phyloP scores from a whole-genome alignment of 129 eudicot species.

The Flaveria bidentis region DNA sequence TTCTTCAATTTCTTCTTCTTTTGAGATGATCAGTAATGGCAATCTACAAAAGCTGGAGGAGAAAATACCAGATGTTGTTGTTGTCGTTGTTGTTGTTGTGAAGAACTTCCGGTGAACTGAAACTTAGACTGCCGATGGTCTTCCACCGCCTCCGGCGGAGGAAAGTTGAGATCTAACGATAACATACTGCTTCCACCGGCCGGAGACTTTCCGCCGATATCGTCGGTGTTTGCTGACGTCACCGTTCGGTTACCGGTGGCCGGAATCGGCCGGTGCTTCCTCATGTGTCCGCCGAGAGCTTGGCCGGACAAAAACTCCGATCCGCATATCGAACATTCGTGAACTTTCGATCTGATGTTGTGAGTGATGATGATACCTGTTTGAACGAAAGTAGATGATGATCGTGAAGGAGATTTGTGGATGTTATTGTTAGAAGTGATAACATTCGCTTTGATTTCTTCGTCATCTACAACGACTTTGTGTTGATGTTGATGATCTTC shows the following conservation, averaged over 20 bases:
- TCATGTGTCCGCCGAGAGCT: constrained; percentile 95
- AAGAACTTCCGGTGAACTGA: constrained; percentile 29
- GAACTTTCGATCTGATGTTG: constrained; percentile 38
- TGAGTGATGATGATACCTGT: not conserved
- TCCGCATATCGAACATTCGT: constrained; percentile 84
- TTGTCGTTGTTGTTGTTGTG: constrained; percentile 23
- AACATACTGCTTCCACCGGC: constrained; percentile 31
- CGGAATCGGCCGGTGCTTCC: constrained; percentile 60
- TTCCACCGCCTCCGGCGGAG: constrained; percentile 54
- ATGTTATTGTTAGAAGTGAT: constrained; percentile 6
- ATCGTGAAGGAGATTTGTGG: too few relatives aligned
- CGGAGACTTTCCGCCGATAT: constrained; percentile 10
- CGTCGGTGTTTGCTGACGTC: constrained; percentile 1
- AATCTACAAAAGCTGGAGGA: constrained; percentile 69
- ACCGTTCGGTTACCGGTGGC: constrained; percentile 20
- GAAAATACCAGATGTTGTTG: constrained; percentile 40
- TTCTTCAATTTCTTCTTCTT: not conserved
- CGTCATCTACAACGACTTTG: constrained; percentile 26
- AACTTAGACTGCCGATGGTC: constrained; percentile 26
- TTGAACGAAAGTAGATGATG: not conserved
- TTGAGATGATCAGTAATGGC: constrained; percentile 59
- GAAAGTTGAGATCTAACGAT: constrained; percentile 80
- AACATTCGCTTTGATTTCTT: constrained; percentile 15
- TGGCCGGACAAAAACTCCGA: constrained; percentile 85
- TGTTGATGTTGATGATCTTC: not conserved